These are phyloP conservation scores for Boletus huronensis DNA, from an alignment of 768 basidiomycete genomes.

Conservation along the genomic window DNA sequence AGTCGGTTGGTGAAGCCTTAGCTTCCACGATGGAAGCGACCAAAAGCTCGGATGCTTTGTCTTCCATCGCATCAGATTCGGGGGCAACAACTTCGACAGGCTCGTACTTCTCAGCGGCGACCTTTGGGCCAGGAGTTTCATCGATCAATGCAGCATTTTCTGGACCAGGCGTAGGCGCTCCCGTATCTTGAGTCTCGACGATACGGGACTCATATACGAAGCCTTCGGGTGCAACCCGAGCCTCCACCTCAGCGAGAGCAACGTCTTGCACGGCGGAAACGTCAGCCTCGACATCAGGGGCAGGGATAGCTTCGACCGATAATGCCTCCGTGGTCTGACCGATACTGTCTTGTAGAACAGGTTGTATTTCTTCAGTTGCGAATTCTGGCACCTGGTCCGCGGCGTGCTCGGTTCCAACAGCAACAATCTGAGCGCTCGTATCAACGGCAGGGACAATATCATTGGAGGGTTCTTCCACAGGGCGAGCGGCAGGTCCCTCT, in stretches of 20 bases:
- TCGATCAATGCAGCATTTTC: not conserved
- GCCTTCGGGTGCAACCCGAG: too few relatives aligned
- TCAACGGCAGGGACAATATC: not conserved
- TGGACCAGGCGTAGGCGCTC: not conserved
- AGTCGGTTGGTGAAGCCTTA: not conserved
- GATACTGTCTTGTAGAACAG: not conserved
- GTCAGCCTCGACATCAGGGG: not conserved
- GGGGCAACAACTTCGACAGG: too few relatives aligned
- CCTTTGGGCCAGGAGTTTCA: too few relatives aligned
- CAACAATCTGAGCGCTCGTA: not conserved
- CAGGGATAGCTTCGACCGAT: not conserved
- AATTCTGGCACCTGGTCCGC: slow-evolving; percentile 3
- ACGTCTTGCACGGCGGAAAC: not conserved
- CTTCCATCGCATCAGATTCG: not conserved
- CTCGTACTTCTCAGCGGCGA: too few relatives aligned
- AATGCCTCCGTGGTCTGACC: not conserved
- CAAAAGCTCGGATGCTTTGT: not conserved
- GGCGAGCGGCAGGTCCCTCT: not conserved
- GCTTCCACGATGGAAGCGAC: not conserved
- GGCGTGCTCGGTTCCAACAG: not conserved
- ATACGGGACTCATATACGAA: too few relatives aligned
- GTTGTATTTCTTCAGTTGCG: not conserved
- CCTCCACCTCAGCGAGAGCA: not conserved
- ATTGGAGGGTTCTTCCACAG: not conserved
- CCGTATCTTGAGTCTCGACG: not conserved